Evolutionary conservation across 345 rosid genomes (phyloP), one percentile per base, ranked within the genome.

Genomic region (Eucalyptus cladocalyx): DNA sequence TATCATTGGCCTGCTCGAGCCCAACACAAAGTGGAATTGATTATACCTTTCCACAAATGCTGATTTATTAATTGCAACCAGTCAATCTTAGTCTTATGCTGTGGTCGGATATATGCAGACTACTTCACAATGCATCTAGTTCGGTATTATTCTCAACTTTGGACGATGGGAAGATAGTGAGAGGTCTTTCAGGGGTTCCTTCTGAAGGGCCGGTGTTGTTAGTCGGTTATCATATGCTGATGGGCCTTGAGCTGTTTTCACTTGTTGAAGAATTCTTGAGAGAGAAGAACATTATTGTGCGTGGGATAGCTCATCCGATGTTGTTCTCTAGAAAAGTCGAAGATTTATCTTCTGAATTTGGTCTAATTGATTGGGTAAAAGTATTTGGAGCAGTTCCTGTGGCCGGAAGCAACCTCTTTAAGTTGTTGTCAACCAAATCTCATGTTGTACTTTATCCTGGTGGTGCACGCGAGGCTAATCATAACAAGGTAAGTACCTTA

Each of bases 371-470:
- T 90, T 95, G 96, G 96, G 14, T 95, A 5, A 96, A 94, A 91
- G 93, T 95, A 51, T 92, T 95, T 92, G 99, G 99, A 76, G 98
- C 96, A 45, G 91, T 94, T 23, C 99, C 98, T 53, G 99, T 96
- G n/a, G 56, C 95, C 5, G 93, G 94, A 87, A 94, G 90, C 90
- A 94, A 94, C 92, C 94, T 97, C 89, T 96, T 91, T 93, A 97
- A 92, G 91, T 94, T 95, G 83, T 92, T 96, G 51, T 90, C 97
- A 37, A 69, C 94, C 40, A 94, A 97, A 45, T 93, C 97, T n/a
- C 95, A 96, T 88, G 94, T 96, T 67, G 95, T 97, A 92, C 98
- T 97, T 88, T 96, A 96, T 90, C 99, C 99, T 11, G 99, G 99
- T 2, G 99, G 99, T 87, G 93, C 94, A 89, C 93, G 99, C 37